A percentile compares a stretch with the other conserved stretches of the same genome.
phyloP scores from a whole-genome alignment of 768 basidiomycete species.

The Tricholoma terreum region DNA sequence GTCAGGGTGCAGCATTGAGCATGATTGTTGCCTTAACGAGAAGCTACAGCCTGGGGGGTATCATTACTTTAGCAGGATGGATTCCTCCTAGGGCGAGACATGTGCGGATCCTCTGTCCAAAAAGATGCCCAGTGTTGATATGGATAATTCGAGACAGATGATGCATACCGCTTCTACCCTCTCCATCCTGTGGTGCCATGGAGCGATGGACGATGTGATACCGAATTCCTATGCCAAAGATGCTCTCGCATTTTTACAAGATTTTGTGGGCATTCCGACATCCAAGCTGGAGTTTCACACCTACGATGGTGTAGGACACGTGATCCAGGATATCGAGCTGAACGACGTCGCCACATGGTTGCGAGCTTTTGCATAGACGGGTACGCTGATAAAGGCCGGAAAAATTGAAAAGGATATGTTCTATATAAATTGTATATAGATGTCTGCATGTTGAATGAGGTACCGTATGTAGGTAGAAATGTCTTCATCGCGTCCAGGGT shows the following conservation, averaged over 20 bases:
- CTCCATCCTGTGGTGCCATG: conserved; percentile 44
- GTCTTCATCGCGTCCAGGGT: no score
- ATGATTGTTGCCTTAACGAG: conserved; percentile 38
- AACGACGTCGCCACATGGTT: conserved; percentile 31
- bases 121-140: not conserved
- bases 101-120: conserved; percentile 14
- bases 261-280: conserved; percentile 21
- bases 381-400: not conserved
- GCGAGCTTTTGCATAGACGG: conserved; percentile 2
- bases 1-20: conserved; percentile 40
- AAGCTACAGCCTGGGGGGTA: conserved; percentile 40
- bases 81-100: conserved; percentile 34
- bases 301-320: conserved; percentile 32
- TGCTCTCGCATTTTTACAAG: conserved; percentile 28
- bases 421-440: no score
- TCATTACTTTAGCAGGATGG: conserved; percentile 44
- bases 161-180: conserved; percentile 29
- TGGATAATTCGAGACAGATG: conserved; percentile 23
- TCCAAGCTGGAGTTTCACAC: conserved; percentile 18
- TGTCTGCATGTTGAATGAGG: no score
- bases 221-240: conserved; percentile 33
- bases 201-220: conserved; percentile 35
- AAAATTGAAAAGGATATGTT: no score
- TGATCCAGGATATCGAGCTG: conserved; percentile 32
- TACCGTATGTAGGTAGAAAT: no score